phyloP scores from a whole-genome alignment of 306 rosid species.

The Dicorynia guianensis region DNA sequence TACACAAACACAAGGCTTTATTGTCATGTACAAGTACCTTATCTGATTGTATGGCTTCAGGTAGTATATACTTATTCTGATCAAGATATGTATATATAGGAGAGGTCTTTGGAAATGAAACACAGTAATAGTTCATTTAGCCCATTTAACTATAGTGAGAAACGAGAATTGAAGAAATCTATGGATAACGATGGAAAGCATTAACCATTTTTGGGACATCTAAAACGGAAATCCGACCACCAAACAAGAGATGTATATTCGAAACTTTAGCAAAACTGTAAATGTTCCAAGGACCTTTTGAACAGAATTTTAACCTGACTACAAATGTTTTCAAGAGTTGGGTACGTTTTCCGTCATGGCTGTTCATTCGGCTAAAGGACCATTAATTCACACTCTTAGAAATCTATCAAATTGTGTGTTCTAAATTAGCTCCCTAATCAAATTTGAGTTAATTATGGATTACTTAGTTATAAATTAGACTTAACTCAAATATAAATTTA shows the following conservation, averaged over 20 bases:
- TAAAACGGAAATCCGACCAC: too few species aligned
- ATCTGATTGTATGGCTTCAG: constrained; percentile 60
- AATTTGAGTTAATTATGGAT: too few species aligned
- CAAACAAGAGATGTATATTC: too few species aligned
- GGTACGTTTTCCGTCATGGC: too few species aligned
- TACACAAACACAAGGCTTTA: constrained; percentile 58
- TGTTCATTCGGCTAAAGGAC: too few species aligned
- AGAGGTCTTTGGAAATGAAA: constrained; percentile 60
- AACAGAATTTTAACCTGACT: constrained; percentile 62
- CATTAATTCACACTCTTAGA: too few species aligned
- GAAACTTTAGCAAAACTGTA: too few species aligned
- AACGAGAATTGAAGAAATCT: background rate
- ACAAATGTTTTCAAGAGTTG: constrained; percentile 62
- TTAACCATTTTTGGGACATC: constrained; percentile 16
- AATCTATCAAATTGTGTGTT: too few species aligned
- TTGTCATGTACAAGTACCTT: constrained; percentile 57
- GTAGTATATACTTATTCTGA: constrained; percentile 65
- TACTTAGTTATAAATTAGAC: too few species aligned
- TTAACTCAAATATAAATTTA: too few species aligned
- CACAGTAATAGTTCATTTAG: constrained; percentile 14
- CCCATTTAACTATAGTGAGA: constrained; percentile 2
- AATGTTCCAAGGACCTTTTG: constrained; percentile 51
- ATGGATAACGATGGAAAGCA: background rate
- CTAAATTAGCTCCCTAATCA: too few species aligned
- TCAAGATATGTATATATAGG: constrained; percentile 63